Evolutionary conservation across 2,329 filamentous ascomycete species (phyloP).

Genomic region (Paramyrothecium sp.): DNA sequence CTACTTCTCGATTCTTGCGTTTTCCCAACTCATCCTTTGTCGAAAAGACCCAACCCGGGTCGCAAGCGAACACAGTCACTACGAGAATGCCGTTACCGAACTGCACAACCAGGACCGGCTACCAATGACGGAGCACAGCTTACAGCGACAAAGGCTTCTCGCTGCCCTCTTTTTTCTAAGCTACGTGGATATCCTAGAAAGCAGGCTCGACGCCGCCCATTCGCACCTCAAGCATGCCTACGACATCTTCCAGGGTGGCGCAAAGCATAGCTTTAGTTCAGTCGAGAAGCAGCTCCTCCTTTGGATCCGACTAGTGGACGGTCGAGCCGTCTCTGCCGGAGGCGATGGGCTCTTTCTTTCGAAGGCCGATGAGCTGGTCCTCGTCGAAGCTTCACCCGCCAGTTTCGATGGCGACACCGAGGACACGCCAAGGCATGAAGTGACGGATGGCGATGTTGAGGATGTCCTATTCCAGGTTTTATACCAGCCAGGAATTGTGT

Average conservation of each 20-base stretch:
- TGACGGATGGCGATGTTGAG: conserved; percentile 36
- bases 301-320: conserved; percentile 56
- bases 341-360: conserved; percentile 52
- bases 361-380: conserved; percentile 43
- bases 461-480: conserved; percentile 53
- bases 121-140: conserved; percentile 24
- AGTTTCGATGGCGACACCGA: conserved; percentile 31
- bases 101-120: conserved; percentile 20
- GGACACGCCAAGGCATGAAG: conserved; percentile 17
- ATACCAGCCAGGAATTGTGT: conserved; percentile 54
- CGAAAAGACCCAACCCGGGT: conserved; percentile 28
- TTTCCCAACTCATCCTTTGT: conserved; percentile 44
- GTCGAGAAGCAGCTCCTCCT: conserved; percentile 48
- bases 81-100: conserved; percentile 33
- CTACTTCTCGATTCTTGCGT: conserved; percentile 46
- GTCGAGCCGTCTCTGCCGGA: conserved; percentile 53
- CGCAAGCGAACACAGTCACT: conserved; percentile 33
- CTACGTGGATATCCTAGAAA: conserved; percentile 49
- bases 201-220: conserved; percentile 43
- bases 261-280: conserved; percentile 31
- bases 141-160: conserved; percentile 39
- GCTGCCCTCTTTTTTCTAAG: conserved; percentile 53
- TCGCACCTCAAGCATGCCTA: conserved; percentile 49
- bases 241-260: conserved; percentile 39
- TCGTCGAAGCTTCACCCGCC: conserved; percentile 40